Conservation (phyloP, 495 filamentous ascomycete species). For the Rusavskia elegans region DNA sequence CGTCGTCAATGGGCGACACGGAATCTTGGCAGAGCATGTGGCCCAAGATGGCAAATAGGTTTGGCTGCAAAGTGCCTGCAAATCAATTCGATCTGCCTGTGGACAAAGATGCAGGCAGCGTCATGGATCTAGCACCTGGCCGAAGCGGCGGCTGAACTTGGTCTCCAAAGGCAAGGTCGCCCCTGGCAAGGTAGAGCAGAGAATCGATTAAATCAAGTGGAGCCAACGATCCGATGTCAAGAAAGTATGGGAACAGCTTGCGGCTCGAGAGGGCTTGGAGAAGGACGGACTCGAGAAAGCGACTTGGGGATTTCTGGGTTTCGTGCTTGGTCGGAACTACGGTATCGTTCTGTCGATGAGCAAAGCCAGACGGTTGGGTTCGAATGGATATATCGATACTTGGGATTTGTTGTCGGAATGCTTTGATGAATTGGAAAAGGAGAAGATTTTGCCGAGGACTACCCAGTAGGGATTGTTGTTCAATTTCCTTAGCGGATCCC, state of each 20-base stretch:
- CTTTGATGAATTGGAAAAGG: conserved; percentile 28
- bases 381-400: conserved; percentile 26
- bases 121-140: conserved; percentile 10
- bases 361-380: conserved; percentile 35
- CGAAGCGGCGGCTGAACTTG: conserved; percentile 21
- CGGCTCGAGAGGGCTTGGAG: conserved; percentile 30
- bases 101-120: conserved; percentile 9
- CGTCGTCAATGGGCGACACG: conserved; percentile 35
- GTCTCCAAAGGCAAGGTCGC: conserved; percentile 21
- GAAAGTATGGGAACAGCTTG: conserved; percentile 28
- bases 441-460: conserved; percentile 4
- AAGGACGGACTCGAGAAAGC: conserved; percentile 34
- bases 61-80: conserved; percentile 24
- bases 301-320: conserved; percentile 38
- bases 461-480: too few relatives aligned
- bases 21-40: conserved; percentile 40
- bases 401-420: conserved; percentile 31
- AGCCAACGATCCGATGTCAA: conserved; percentile 32
- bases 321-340: conserved; percentile 33
- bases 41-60: conserved; percentile 22
- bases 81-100: conserved; percentile 26
- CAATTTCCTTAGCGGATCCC: too few relatives aligned
- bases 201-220: conserved; percentile 37
- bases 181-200: conserved; percentile 22
- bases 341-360: conserved; percentile 35